These are phyloP conservation scores for Kuraishia molischiana DNA, from an alignment of 805 yeast genomes.

Conservation along the genomic window DNA sequence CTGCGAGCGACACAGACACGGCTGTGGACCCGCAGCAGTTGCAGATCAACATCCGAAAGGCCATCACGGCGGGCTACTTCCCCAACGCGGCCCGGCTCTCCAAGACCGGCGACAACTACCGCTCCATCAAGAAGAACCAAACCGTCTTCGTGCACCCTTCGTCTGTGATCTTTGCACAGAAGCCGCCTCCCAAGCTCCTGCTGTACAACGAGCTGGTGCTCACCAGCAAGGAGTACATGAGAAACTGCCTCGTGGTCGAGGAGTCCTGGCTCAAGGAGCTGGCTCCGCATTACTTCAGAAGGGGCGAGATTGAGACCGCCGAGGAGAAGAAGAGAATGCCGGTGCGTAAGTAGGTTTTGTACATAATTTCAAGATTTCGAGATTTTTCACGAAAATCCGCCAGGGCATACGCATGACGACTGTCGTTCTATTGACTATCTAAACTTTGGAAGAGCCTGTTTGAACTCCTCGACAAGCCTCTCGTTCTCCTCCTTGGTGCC, in stretches of 20 bases:
- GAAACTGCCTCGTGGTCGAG: slow-evolving; percentile 64
- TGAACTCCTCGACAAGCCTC: slow-evolving; percentile 28
- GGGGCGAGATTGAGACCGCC: slow-evolving; percentile 8
- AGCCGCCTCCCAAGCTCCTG: slow-evolving; percentile 67
- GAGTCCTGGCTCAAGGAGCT: slow-evolving; percentile 66
- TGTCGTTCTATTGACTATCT: too few relatives aligned
- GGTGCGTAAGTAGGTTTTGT: background rate
- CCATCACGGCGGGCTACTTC: slow-evolving; percentile 61
- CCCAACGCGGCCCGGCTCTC: slow-evolving; percentile 53
- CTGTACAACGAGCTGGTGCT: slow-evolving; percentile 77
- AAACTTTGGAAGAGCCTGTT: background rate
- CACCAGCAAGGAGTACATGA: slow-evolving; percentile 84
- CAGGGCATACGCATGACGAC: too few relatives aligned
- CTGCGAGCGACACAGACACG: slow-evolving; percentile 17
- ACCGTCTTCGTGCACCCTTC: slow-evolving; percentile 84
- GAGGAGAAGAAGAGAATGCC: slow-evolving; percentile 6
- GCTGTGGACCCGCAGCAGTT: slow-evolving; percentile 19
- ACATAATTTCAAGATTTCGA: too few relatives aligned
- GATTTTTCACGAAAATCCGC: too few relatives aligned
- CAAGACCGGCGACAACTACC: slow-evolving; percentile 58
- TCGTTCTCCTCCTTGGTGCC: slow-evolving; percentile 77
- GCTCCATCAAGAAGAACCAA: slow-evolving; percentile 55
- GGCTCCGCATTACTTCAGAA: slow-evolving; percentile 50
- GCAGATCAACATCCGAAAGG: slow-evolving; percentile 32
- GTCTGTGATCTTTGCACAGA: slow-evolving; percentile 50